Conservation (phyloP, 1,284 basidiomycete species). For the Neonothopanus nambi region DNA sequence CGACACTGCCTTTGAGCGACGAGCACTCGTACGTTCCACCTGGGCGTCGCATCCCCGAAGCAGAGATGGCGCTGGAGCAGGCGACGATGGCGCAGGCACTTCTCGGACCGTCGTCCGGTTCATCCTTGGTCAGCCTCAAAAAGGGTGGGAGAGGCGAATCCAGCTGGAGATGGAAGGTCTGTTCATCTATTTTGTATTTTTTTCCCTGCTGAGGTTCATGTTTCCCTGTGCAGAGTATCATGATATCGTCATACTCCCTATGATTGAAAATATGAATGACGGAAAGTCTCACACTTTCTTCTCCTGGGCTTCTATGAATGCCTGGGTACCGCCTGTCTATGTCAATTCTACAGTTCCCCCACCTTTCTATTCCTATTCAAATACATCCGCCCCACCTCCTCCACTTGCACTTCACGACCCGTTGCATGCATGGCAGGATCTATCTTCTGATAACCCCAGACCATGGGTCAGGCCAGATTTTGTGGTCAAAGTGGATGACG, state of each 20-base stretch:
- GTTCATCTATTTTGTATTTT: slow-evolving; percentile 31
- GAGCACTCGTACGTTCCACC: slow-evolving; percentile 88
- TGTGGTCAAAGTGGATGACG: slow-evolving; percentile 92
- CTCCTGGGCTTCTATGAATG: slow-evolving; percentile 87
- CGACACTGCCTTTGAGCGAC: slow-evolving; percentile 83
- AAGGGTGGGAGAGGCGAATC: slow-evolving; percentile 78
- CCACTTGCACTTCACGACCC: slow-evolving; percentile 70
- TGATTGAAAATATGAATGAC: slow-evolving; percentile 88
- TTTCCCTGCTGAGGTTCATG: background rate
- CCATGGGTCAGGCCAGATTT: slow-evolving; percentile 85
- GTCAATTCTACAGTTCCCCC: slow-evolving; percentile 40
- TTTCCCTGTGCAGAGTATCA: slow-evolving; percentile 66
- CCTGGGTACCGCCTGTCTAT: slow-evolving; percentile 85
- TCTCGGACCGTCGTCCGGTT: slow-evolving; percentile 91
- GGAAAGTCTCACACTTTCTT: slow-evolving; percentile 88
- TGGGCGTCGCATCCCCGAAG: slow-evolving; percentile 86
- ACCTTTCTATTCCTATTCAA: slow-evolving; percentile 60
- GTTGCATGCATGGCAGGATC: slow-evolving; percentile 52
- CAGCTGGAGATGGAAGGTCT: slow-evolving; percentile 90
- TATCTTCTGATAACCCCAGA: slow-evolving; percentile 38
- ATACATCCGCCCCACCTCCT: slow-evolving; percentile 51
- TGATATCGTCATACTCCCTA: slow-evolving; percentile 85
- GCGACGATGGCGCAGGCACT: slow-evolving; percentile 74
- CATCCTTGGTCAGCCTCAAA: slow-evolving; percentile 84
- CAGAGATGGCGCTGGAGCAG: slow-evolving; percentile 66